Evolutionary conservation across 2,329 filamentous ascomycete genomes (phyloP).

Genomic region (Periconia sp.): DNA sequence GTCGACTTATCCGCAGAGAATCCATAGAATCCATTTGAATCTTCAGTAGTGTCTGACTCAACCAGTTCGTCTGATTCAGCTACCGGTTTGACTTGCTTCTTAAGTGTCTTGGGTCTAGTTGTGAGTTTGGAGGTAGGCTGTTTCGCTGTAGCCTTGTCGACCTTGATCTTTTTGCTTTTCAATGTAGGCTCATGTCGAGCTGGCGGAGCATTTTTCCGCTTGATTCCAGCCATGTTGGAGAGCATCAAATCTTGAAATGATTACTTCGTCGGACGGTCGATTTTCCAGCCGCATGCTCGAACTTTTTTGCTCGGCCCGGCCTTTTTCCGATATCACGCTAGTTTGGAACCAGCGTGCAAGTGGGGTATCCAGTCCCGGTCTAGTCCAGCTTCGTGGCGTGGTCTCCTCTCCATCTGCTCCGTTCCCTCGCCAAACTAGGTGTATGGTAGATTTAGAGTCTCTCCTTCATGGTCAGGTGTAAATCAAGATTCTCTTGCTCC

Average conservation of each 20-base stretch:
- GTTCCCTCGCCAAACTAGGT: too few species aligned
- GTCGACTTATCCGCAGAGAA: conserved; percentile 32
- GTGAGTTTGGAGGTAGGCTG: too few species aligned
- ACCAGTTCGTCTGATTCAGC: conserved; percentile 37
- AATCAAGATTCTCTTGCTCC: too few species aligned
- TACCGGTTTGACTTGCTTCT: conserved; percentile 32
- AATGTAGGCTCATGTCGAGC: conserved; percentile 24
- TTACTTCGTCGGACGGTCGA: neutral
- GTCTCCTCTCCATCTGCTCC: too few species aligned
- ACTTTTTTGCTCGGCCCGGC: conserved; percentile 33
- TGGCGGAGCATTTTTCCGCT: conserved; percentile 34
- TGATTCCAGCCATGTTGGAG: conserved; percentile 44
- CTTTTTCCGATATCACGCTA: conserved; percentile 9
- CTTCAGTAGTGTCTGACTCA: conserved; percentile 45
- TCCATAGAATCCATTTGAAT: conserved; percentile 43
- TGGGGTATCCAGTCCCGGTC: neutral
- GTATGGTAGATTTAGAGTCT: too few species aligned
- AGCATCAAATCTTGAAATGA: conserved; percentile 13
- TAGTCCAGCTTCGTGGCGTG: too few species aligned
- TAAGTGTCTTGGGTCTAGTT: conserved; percentile 41
- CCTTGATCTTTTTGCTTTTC: conserved; percentile 48
- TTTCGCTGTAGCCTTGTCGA: conserved; percentile 40
- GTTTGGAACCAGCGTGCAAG: conserved; percentile 7
- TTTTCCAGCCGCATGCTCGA: conserved; percentile 14
- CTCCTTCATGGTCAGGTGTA: too few species aligned